A percentile compares a stretch with the other conserved stretches of the same genome.
Evolutionary conservation across 352 stramenopile genomes (phyloP).

Genomic region (Blastocystis sp.): DNA sequence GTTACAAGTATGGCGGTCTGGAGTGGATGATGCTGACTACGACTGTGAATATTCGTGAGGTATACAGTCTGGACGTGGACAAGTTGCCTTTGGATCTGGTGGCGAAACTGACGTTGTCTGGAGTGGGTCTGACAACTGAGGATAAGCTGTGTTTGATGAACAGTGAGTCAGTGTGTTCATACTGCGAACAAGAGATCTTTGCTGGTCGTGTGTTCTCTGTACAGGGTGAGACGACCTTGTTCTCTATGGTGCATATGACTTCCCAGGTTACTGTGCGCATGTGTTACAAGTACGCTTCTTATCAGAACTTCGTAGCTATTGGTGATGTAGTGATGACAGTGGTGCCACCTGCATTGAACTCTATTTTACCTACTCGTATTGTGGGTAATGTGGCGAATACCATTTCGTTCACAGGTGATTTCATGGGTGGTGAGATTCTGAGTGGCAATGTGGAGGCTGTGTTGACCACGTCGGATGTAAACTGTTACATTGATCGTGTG

Average conservation of each 20-base stretch:
- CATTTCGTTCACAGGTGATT: slow-evolving; percentile 13
- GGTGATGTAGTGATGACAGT: background rate
- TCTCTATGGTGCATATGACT: slow-evolving; percentile 14
- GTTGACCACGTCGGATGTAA: background rate
- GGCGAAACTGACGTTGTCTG: slow-evolving; percentile 19
- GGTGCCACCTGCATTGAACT: slow-evolving; percentile 30
- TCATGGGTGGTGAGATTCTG: slow-evolving; percentile 40
- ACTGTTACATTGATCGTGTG: slow-evolving; percentile 7
- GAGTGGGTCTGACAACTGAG: slow-evolving; percentile 24
- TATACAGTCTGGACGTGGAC: background rate
- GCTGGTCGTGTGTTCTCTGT: background rate
- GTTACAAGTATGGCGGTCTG: slow-evolving; percentile 36
- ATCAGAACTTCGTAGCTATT: background rate
- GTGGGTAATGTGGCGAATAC: slow-evolving; percentile 53
- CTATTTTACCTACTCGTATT: slow-evolving; percentile 35
- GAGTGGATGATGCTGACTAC: background rate
- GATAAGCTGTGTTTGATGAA: slow-evolving; percentile 43
- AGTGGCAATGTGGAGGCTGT: slow-evolving; percentile 6
- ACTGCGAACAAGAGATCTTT: background rate
- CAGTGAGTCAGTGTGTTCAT: background rate
- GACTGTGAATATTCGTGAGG: slow-evolving; percentile 38
- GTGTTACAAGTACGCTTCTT: slow-evolving; percentile 43
- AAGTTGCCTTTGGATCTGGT: slow-evolving; percentile 20
- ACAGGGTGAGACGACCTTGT: slow-evolving; percentile 1
- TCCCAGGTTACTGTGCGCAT: background rate